Evolutionary conservation across 2,329 filamentous ascomycete genomes (phyloP).

Genomic region (Penicillium sp.): DNA sequence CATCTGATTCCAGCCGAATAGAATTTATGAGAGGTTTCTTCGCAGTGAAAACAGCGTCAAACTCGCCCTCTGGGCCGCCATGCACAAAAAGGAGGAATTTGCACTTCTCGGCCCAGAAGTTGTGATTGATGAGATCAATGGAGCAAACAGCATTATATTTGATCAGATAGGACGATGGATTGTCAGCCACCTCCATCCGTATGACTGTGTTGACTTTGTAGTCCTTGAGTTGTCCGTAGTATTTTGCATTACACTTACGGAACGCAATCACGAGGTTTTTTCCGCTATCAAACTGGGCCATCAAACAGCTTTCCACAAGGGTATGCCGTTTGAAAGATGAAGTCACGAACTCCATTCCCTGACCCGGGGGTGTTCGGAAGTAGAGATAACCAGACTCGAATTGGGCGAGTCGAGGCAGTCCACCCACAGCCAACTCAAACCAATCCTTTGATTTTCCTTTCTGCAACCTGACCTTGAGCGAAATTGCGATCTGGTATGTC

Average conservation of each 20-base stretch:
- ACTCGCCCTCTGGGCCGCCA: constrained; percentile 30
- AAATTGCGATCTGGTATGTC: constrained; percentile 24
- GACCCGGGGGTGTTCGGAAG: constrained; percentile 26
- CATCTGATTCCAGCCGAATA: constrained; percentile 17
- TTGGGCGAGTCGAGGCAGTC: constrained; percentile 26
- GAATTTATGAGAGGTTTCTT: constrained; percentile 11
- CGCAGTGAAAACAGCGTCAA: constrained; percentile 17
- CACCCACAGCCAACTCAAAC: constrained; percentile 28
- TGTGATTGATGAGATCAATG: constrained; percentile 26
- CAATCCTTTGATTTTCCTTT: constrained; percentile 23
- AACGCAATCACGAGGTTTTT: constrained; percentile 27
- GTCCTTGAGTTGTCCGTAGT: constrained; percentile 30
- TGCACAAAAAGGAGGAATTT: constrained; percentile 28
- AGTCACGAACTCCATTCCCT: constrained; percentile 32
- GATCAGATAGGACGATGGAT: neutral
- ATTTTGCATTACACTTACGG: constrained; percentile 25
- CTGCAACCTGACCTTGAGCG: constrained; percentile 13
- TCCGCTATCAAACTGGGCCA: constrained; percentile 27
- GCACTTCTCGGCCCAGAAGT: constrained; percentile 32
- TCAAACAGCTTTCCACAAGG: constrained; percentile 29
- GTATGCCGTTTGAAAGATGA: constrained; percentile 24
- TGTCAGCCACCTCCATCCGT: constrained; percentile 5
- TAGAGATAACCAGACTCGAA: constrained; percentile 29
- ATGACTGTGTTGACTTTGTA: constrained; percentile 24
- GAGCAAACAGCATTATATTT: constrained; percentile 31